Base-by-base conservation (phyloP, 352 stramenopile genomes). In the Pythium pectinolyticum region DNA sequence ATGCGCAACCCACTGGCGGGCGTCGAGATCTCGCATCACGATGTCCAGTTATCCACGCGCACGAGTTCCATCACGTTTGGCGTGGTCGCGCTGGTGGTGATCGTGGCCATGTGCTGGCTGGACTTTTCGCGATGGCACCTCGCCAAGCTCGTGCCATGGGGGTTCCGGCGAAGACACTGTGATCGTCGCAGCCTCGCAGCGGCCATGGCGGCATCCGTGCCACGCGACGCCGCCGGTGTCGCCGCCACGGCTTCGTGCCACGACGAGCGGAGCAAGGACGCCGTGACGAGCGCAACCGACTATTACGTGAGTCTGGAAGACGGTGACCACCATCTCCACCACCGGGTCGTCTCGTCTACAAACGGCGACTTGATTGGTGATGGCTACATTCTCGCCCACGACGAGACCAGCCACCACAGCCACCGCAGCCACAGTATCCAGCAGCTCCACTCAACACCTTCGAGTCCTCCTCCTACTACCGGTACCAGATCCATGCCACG, bases 61-160 rank as follows among this genome's bases (percentile, higher is more conserved):
- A 66, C 59, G 12, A 40, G 30, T 14, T 48, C 39, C 35, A 14
- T 47, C 25, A 25, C 34, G 2, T 40, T 59, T 27, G 45, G 14
- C 4, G 39, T 57, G 14, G 25, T 41, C 2, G 34, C 47, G 2
- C 1, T 52, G 12, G 8, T 52, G 2, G 48, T 57, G 20, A 19
- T 17, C 11, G n/a, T 65, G 10, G 34, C 9, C n/a, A 58, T 58
- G 47, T 14, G 31, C 20, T 65, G 47, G 57, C 48, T 58, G 11
- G 57, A 65, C 37, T 40, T 65, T 5, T 57, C 57, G n/a, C 19
- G n/a, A 48, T 65, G 57, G 57, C 40, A 65, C 28, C n/a, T 55
- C 15, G 56, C 56, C 20, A 45, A 34, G 25, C 31, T 49, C 7
- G 10, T 63, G 20, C 5, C 34, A n/a, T n/a, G n/a, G n/a, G n/a